Evolutionary conservation across 345 rosid genomes (phyloP).

Genomic region (Populus euphratica): DNA sequence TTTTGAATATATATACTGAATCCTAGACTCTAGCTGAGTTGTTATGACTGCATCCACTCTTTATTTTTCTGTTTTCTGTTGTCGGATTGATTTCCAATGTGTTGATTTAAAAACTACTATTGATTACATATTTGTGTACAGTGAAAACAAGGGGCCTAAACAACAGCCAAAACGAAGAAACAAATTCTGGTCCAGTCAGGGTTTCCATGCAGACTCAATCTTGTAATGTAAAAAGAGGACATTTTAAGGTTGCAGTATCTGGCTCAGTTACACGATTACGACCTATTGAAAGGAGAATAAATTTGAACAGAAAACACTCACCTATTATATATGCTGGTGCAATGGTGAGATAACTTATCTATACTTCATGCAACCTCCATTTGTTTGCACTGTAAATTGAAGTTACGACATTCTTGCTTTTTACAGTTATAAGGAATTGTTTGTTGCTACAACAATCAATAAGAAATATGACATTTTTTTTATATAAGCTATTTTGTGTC

Average conservation of each 20-base stretch:
- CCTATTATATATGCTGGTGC: not conserved
- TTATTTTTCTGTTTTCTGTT: not conserved
- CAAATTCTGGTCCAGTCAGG: not conserved
- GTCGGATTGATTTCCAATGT: not conserved
- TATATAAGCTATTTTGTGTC: too few relatives aligned
- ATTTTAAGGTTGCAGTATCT: too few relatives aligned
- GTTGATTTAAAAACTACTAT: not conserved
- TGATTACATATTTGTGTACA: not conserved
- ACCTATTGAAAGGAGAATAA: not conserved
- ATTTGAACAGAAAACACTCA: not conserved
- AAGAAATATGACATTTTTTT: too few relatives aligned
- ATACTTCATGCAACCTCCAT: not conserved
- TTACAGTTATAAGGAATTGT: too few relatives aligned
- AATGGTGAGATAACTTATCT: not conserved
- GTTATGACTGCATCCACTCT: not conserved
- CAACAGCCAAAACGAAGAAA: too few relatives aligned
- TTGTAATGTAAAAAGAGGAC: too few relatives aligned
- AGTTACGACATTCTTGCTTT: too few relatives aligned
- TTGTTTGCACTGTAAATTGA: too few relatives aligned
- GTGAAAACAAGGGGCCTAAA: constrained; percentile 1
- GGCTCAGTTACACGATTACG: not conserved
- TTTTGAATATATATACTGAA: too few relatives aligned
- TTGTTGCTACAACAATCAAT: too few relatives aligned
- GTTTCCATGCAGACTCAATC: not conserved
- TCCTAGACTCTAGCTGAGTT: too few relatives aligned